Evolutionary conservation across 1,139 yeast species (phyloP), one percentile per base, ranked within the genome.

Genomic region (Blastobotrys aristatus): DNA sequence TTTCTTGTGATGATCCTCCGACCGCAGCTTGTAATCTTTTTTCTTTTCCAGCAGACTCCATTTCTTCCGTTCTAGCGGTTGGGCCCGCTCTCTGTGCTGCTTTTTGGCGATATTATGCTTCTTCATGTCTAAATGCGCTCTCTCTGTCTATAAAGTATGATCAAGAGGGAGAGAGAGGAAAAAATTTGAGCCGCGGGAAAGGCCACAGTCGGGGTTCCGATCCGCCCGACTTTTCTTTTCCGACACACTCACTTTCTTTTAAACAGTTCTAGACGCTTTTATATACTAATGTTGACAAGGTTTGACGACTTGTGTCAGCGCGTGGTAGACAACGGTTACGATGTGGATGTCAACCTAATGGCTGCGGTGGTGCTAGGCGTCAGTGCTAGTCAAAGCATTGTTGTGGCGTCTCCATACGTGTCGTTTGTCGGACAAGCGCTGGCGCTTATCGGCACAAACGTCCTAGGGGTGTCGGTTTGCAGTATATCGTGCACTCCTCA

Each of bases 81-180:
- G 98, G 8, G 96, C 79, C 61, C 98, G 79, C 70, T 92, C 98
- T 55, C 89, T 74, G 61, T 92, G 98, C 73, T 92, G 97, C 62
- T 88, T 92, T 72, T 92, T 92, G 68, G 92, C 97, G 29, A 90
- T 82, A 64, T 86, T 85, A 66, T 89, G 97, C 17, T 84, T 92
- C 41, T 85, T 69, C 54, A 43, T 27, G 40, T 20, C 34, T 39
- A 20, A 24, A 32, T n/a, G 22, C 24, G 20, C 20, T 18, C 17
- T 34, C 17, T 34, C 17, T 34, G 4, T 34, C 21, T n/a, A n/a
- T n/a, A n/a, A n/a, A n/a, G n/a, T n/a, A n/a, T n/a, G n/a, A n/a
- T n/a, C n/a, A n/a, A n/a, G n/a, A 13, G n/a, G n/a, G 7, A 31
- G 13, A 26, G 13, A 26, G 13, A 26, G 13, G 13, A 26, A 26